Percentiles rank a stretch among this genome's conserved stretches.
Evolutionary conservation across 2,329 filamentous ascomycete species (phyloP).

Genomic region (Alternaria ethzedia): DNA sequence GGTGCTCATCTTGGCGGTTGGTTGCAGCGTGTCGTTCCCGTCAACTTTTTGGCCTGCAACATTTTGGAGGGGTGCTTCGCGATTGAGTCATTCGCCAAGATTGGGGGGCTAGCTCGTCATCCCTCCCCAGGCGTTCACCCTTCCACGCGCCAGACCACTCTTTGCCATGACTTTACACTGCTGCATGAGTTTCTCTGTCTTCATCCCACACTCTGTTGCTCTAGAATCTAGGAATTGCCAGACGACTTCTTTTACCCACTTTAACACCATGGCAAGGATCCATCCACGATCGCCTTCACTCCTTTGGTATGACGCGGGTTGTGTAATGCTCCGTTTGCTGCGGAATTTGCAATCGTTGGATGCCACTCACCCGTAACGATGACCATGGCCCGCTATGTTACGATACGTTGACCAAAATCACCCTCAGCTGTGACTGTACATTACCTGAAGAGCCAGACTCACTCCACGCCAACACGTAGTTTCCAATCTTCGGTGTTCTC

Average conservation of each 20-base stretch:
- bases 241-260: not conserved
- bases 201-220: not conserved
- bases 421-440: not conserved
- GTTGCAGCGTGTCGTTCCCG: not conserved
- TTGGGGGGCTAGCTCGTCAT: not conserved
- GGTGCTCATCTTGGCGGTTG: slow-evolving; percentile 32
- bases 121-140: not conserved
- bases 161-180: not conserved
- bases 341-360: not conserved
- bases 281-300: not conserved
- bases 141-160: not conserved
- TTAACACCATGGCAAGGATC: not conserved
- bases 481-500: not conserved
- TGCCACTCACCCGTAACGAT: not conserved
- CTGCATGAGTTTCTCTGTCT: not conserved
- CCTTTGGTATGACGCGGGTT: not conserved
- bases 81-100: slow-evolving; percentile 21
- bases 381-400: not conserved
- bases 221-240: not conserved
- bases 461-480: not conserved
- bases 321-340: not conserved
- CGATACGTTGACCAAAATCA: not conserved
- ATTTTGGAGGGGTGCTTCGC: slow-evolving; percentile 28
- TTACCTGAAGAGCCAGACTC: not conserved
- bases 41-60: slow-evolving; percentile 7